Evolutionary conservation across 805 yeast species (phyloP).

Genomic region (Candida boleticola): DNA sequence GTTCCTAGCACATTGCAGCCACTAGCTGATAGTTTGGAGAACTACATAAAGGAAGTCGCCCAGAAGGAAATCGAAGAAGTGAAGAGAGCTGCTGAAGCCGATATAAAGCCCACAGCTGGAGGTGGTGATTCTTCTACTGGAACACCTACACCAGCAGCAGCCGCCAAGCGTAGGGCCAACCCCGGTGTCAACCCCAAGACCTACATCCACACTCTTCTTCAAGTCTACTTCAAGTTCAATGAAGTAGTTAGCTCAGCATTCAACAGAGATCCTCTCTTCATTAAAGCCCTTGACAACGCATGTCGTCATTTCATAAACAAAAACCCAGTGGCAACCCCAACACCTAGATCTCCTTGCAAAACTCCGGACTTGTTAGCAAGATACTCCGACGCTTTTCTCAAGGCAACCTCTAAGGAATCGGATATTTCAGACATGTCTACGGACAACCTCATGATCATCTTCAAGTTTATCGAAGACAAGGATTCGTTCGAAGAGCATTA

Average conservation of each 20-base stretch:
- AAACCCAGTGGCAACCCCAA: constrained; percentile 75
- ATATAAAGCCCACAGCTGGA: not conserved
- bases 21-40: constrained; percentile 68
- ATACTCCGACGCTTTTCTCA: constrained; percentile 81
- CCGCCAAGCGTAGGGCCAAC: constrained; percentile 15
- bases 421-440: constrained; percentile 75
- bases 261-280: constrained; percentile 71
- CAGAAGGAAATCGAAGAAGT: constrained; percentile 53
- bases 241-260: constrained; percentile 66
- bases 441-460: constrained; percentile 82
- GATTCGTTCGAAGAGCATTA: constrained; percentile 94
- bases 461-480: constrained; percentile 86
- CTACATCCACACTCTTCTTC: constrained; percentile 75
- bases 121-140: constrained; percentile 9
- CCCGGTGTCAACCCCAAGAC: constrained; percentile 64
- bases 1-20: constrained; percentile 80
- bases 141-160: constrained; percentile 9
- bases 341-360: constrained; percentile 58
- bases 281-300: constrained; percentile 85
- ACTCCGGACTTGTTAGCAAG: constrained; percentile 92
- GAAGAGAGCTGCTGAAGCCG: constrained; percentile 30
- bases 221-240: constrained; percentile 66
- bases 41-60: constrained; percentile 58
- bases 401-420: constrained; percentile 66
- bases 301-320: constrained; percentile 80